These are phyloP conservation scores for Dryas alaskensis DNA, from an alignment of 306 rosid genomes.

Conservation along the genomic window DNA sequence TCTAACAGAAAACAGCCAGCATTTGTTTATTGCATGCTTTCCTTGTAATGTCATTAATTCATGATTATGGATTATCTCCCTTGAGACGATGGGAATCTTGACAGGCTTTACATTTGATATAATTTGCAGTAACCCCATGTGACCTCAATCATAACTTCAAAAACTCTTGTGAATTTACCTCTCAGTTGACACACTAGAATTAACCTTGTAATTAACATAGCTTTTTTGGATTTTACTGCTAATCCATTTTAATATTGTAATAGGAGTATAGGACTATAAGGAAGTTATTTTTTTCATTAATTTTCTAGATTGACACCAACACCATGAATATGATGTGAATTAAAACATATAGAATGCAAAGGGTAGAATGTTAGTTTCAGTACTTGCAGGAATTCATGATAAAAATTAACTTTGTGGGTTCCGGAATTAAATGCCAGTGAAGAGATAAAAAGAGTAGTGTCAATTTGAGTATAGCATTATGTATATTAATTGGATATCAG, in stretches of 20 bases:
- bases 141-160: background rate
- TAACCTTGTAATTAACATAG: background rate
- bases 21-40: no score
- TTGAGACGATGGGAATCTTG: conserved; percentile 10
- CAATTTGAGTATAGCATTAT: no score
- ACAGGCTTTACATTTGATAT: conserved; percentile 1
- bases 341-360: background rate
- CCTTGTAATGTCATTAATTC: no score
- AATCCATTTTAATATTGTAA: background rate
- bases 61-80: background rate
- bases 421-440: no score
- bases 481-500: background rate
- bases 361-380: background rate
- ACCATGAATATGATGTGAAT: background rate
- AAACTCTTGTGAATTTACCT: background rate
- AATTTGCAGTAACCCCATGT: conserved; percentile 5
- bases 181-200: background rate
- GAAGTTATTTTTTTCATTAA: background rate
- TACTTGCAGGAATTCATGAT: conserved; percentile 2
- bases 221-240: no score
- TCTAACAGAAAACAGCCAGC: no score
- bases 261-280: background rate
- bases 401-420: background rate
- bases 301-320: no score
- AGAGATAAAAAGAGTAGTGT: no score